Conservation (phyloP, 306 rosid genomes). For the Inga laurina region DNA sequence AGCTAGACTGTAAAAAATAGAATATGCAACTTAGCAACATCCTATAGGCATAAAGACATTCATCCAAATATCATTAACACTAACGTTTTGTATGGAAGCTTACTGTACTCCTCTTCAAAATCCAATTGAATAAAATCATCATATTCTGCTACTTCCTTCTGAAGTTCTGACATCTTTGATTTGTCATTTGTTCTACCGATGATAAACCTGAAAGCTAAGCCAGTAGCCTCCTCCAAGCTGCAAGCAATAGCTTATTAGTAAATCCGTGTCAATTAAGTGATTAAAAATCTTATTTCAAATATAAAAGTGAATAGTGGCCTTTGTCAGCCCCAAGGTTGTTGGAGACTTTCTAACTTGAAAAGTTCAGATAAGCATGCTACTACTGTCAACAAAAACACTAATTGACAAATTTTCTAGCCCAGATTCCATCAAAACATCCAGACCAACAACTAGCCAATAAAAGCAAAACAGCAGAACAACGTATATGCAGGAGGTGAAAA, state of each 20-base stretch:
- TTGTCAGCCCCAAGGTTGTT: slow-evolving; percentile 3
- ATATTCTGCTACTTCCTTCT: slow-evolving; percentile 64
- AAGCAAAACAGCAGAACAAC: not conserved
- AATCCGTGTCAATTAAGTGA: not conserved
- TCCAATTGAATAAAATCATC: slow-evolving; percentile 90
- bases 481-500: not conserved
- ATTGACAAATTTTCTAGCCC: not conserved
- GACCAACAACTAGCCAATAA: not conserved
- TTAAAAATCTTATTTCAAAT: not conserved
- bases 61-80: slow-evolving; percentile 44
- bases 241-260: slow-evolving; percentile 35
- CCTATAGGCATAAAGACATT: slow-evolving; percentile 19
- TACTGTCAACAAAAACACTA: not conserved
- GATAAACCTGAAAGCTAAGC: slow-evolving; percentile 84
- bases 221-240: slow-evolving; percentile 98
- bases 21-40: slow-evolving; percentile 30
- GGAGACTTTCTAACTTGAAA: not conserved
- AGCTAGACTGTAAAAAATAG: slow-evolving; percentile 69
- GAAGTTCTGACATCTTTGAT: slow-evolving; percentile 73
- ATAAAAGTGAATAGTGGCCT: not conserved
- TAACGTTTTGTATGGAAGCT: slow-evolving; percentile 99
- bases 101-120: slow-evolving; percentile 96
- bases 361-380: not conserved
- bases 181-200: slow-evolving; percentile 76
- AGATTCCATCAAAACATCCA: not conserved